Evolutionary conservation across 2,329 filamentous ascomycete genomes (phyloP).

Genomic region (Arthroderma sp.): DNA sequence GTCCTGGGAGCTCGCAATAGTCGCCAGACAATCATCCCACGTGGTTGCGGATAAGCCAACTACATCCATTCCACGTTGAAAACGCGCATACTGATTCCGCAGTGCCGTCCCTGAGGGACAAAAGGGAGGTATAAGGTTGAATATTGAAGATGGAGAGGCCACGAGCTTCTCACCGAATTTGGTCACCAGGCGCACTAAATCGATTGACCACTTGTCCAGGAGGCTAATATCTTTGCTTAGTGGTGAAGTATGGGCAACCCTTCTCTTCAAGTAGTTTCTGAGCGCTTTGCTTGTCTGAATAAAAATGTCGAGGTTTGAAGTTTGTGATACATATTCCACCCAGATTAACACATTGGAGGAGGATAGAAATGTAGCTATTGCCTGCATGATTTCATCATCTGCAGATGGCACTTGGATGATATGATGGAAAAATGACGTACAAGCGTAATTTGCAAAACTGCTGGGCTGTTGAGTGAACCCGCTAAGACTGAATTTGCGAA

Average conservation of each 20-base stretch:
- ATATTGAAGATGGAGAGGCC: constrained; percentile 21
- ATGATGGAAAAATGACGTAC: constrained; percentile 22
- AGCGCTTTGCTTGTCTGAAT: constrained; percentile 17
- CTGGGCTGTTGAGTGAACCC: no score
- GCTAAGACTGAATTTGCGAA: no score
- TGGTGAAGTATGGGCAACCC: constrained; percentile 2
- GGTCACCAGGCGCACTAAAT: constrained; percentile 20
- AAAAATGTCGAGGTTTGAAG: no score
- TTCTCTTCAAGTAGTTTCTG: constrained; percentile 15
- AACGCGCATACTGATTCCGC: neutral
- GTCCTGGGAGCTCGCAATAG: neutral
- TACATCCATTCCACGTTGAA: neutral
- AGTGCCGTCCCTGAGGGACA: neutral
- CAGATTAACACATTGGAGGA: constrained; percentile 26
- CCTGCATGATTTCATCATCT: constrained; percentile 11
- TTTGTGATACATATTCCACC: constrained; percentile 19
- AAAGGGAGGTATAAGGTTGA: neutral
- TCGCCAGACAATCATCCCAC: neutral
- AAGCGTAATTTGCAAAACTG: constrained; percentile 17
- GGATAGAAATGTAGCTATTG: constrained; percentile 11
- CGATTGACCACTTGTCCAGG: constrained; percentile 19
- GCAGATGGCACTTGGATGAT: constrained; percentile 16
- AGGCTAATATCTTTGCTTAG: constrained; percentile 11
- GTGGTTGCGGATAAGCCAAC: neutral
- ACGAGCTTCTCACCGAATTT: constrained; percentile 21